phyloP scores from a whole-genome alignment of 2,329 filamentous ascomycete genomes.

The Aspergillus fijiensis region DNA sequence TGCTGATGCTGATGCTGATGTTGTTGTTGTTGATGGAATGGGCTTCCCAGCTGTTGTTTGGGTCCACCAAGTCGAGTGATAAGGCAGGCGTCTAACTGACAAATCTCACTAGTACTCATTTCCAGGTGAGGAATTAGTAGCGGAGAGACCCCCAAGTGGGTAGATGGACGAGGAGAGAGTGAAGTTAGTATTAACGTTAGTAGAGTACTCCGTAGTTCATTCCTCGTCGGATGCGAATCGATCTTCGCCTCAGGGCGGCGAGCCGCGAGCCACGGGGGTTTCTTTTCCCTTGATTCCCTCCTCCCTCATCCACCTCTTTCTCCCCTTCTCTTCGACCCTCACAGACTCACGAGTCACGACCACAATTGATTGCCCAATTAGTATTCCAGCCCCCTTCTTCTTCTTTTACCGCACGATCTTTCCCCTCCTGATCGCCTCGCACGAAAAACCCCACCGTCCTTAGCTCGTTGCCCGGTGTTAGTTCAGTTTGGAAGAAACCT shows the following conservation, averaged over 20 bases:
- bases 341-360: neutral
- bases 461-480: constrained; percentile 13
- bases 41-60: neutral
- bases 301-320: constrained; percentile 7
- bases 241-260: neutral
- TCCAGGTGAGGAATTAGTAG: neutral
- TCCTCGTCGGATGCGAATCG: neutral
- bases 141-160: neutral
- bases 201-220: neutral
- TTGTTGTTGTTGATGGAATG: neutral
- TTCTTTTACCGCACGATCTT: neutral
- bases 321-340: neutral
- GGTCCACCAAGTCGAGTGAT: neutral
- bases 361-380: neutral
- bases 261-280: neutral
- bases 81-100: too few relatives aligned
- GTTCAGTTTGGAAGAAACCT: constrained; percentile 7
- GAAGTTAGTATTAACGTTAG: too few relatives aligned
- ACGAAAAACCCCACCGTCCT: constrained; percentile 13
- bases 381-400: neutral
- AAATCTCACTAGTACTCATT: neutral
- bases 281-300: neutral
- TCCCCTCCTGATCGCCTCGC: neutral
- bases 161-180: neutral
- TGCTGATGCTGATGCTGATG: neutral